These are phyloP conservation scores for Umbilicaria muhlenbergii DNA, from an alignment of 495 filamentous ascomycete species.

Conservation along the genomic window DNA sequence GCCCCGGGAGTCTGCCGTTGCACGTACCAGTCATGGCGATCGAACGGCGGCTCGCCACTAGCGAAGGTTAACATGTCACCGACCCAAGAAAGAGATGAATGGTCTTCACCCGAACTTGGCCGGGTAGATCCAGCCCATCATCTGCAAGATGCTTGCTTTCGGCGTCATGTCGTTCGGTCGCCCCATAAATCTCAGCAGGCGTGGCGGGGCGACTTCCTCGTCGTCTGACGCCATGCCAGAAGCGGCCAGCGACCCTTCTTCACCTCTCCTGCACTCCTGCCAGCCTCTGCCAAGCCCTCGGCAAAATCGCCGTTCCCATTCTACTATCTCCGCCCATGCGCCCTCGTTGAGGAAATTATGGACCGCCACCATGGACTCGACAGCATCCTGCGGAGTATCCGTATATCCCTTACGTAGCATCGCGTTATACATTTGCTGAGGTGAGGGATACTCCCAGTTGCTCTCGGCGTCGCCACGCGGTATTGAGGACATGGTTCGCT, in stretches of 20 bases:
- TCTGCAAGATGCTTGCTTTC: constrained; percentile 67
- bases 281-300: constrained; percentile 55
- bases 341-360: constrained; percentile 98
- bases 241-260: constrained; percentile 33
- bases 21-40: constrained; percentile 95
- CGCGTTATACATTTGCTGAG: constrained; percentile 99
- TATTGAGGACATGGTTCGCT: constrained; percentile 71
- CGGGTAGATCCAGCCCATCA: constrained; percentile 67
- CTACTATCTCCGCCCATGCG: constrained; percentile 84
- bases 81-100: neutral
- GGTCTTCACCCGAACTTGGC: constrained; percentile 49
- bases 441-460: constrained; percentile 95
- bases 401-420: constrained; percentile 90
- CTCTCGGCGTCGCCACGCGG: constrained; percentile 56
- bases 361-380: constrained; percentile 94
- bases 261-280: constrained; percentile 58
- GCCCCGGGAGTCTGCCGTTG: constrained; percentile 46
- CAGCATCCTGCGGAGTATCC: constrained; percentile 79
- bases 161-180: constrained; percentile 79
- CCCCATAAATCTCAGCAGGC: constrained; percentile 73
- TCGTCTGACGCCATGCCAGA: constrained; percentile 20
- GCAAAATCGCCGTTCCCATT: constrained; percentile 77
- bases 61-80: neutral
- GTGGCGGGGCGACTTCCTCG: constrained; percentile 37
- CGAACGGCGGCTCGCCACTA: constrained; percentile 77